Evolutionary conservation across 768 basidiomycete species (phyloP), one percentile per base, ranked within the genome.

Genomic region (Kwoniella newhampshirensis): DNA sequence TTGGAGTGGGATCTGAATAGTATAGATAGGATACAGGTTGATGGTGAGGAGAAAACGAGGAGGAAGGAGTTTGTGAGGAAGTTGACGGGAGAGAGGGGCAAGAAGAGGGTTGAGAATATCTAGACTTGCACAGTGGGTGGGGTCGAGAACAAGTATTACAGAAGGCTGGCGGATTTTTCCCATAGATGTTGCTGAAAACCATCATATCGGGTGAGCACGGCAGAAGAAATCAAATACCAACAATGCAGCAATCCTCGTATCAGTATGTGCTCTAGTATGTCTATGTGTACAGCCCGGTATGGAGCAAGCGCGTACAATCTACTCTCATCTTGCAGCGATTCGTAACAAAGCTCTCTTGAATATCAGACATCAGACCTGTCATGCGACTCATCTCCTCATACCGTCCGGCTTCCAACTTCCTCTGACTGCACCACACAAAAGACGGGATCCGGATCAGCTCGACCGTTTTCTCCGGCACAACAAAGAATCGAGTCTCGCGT

Each of bases 401-500:
- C 67, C 67, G 23, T 66, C 67, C 4, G 21, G 41, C 42, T 69
- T 69, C 67, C 67, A 69, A 44, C 67, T 69, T 2, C 67, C 67
- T 21, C 67, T 43, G 59, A 69, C 67, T 69, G 13, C 43, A 50
- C 21, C 49, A 26, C 15, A 51, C 23, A 9, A 13, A 21, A 13
- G 49, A 30, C 12, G 35, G 13, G 15, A 37, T 37, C 35, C 35
- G 8, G 9, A 37, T 9, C 35, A 37, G 8, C 8, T 8, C 35
- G 35, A 37, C 9, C 8, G 35, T 9, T 37, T n/a, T 37, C 35
- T 20, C 25, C 15, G 27, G 15, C 27, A 47, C 27, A 5, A 23
- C 21, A 23, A 47, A 9, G 25, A 23, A 5, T 27, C 45, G n/a
- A n/a, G n/a, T 47, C 45, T 4, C 6, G 8, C 37, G 50, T 39